Evolutionary conservation across 768 basidiomycete species (phyloP).

Genomic region (Lactarius evosmus): DNA sequence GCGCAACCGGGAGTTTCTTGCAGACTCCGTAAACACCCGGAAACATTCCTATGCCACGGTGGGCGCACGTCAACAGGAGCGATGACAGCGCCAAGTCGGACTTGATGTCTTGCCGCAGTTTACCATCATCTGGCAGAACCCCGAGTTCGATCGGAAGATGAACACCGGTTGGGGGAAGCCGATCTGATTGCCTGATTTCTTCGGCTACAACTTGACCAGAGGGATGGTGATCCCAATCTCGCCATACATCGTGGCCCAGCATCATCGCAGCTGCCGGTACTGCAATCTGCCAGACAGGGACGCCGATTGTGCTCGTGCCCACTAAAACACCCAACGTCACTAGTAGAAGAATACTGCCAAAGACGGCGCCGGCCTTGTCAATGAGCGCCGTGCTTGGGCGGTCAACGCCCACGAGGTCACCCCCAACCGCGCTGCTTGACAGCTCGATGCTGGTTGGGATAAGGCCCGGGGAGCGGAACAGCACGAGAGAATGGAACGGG

Average conservation of each 20-base stretch:
- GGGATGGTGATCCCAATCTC: constrained; percentile 33
- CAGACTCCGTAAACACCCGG: constrained; percentile 69
- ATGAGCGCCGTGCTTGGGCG: constrained; percentile 58
- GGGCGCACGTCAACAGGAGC: constrained; percentile 29
- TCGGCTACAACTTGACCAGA: constrained; percentile 1
- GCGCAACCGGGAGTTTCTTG: constrained; percentile 69
- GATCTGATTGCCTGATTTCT: not conserved
- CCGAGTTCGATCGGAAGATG: constrained; percentile 17
- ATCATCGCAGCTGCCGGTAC: constrained; percentile 77
- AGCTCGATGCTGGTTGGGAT: constrained; percentile 49
- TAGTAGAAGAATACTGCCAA: constrained; percentile 66
- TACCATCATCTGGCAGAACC: constrained; percentile 6
- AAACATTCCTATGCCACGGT: constrained; percentile 39
- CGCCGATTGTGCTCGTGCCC: constrained; percentile 67
- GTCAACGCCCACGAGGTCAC: constrained; percentile 30
- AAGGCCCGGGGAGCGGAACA: constrained; percentile 55
- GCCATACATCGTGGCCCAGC: constrained; percentile 58
- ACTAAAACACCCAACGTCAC: constrained; percentile 71
- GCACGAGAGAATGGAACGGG: constrained; percentile 49
- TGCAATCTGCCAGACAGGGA: constrained; percentile 83
- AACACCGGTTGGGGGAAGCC: not conserved
- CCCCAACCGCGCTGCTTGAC: constrained; percentile 34
- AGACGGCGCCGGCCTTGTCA: constrained; percentile 70
- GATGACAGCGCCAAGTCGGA: constrained; percentile 13
- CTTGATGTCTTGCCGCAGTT: constrained; percentile 8